Evolutionary conservation across 2,329 filamentous ascomycete genomes (phyloP), one percentile per base, ranked within the genome.

Genomic region (Diplodia seriata): DNA sequence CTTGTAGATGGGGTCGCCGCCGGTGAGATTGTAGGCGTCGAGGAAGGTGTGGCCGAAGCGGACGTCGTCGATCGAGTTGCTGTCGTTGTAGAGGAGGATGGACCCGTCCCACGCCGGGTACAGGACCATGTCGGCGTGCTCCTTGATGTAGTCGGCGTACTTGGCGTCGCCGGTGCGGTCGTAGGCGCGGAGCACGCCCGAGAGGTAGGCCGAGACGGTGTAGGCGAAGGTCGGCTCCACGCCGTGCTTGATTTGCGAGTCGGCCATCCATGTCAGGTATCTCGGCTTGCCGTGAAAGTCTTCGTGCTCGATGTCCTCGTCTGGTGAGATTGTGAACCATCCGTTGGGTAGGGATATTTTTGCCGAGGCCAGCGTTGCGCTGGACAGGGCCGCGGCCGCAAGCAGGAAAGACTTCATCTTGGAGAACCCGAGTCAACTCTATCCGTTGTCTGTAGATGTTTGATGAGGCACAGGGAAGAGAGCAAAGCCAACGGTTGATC

Each of bases 41-140:
- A 87, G 77, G 47, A 85, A 76, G 72, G 84, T 85, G 71, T 85
- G 81, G 8, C 85, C 85, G 43, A 86, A 80, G 14, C 85, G 83
- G 69, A 86, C 81, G 68, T 86, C 82, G 69, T 79, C 77, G 8
- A 79, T 73, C 2, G 83, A 85, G 76, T 86, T 55, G 62, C 49
- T 54, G 47, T 66, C 23, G 62, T 54, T 54, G 62, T 66, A 66
- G 3, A 54, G 50, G 9, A 55, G 33, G 15, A 66, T 66, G 4
- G 80, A 82, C 14, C 85, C 85, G 49, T 85, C 75, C 33, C 77
- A 74, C 0, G 74, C 77, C 12, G 76, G 71, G 1, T 78, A 72
- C 2, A 87, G 80, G 9, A 86, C 77, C 0, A 79, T 77, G 61
- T 85, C 83, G 14, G 86, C 79, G 61, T 83, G 80, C 2, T 74